phyloP scores from a whole-genome alignment of 2,329 filamentous ascomycete species.

The Curvularia eragrostidis region DNA sequence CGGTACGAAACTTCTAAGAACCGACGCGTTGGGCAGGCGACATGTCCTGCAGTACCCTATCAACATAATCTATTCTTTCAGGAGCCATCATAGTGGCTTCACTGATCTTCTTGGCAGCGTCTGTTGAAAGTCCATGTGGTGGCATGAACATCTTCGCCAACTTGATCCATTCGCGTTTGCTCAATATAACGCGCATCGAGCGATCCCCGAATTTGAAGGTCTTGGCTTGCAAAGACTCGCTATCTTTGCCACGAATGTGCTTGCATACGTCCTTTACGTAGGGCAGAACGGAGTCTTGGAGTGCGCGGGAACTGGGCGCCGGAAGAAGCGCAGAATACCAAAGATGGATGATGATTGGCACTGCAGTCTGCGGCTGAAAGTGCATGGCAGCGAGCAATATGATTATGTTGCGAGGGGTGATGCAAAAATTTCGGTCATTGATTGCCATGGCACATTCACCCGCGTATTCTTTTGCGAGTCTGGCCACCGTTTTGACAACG shows the following conservation, averaged over 20 bases:
- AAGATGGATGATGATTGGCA: slow-evolving; percentile 51
- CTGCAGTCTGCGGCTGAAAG: slow-evolving; percentile 26
- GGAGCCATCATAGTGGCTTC: no score
- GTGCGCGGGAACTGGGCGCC: slow-evolving; percentile 20
- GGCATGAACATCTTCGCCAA: no score
- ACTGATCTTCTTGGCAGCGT: no score
- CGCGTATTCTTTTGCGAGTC: slow-evolving; percentile 41
- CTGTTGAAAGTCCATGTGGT: no score
- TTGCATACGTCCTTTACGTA: slow-evolving; percentile 45
- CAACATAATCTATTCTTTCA: no score
- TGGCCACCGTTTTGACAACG: slow-evolving; percentile 50
- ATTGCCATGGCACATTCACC: slow-evolving; percentile 38
- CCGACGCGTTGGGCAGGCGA: no score
- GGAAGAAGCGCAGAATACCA: slow-evolving; percentile 56
- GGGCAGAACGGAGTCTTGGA: slow-evolving; percentile 37
- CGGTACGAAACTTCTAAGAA: no score
- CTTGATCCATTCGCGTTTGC: no score
- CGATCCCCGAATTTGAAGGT: no score
- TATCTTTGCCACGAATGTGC: slow-evolving; percentile 41
- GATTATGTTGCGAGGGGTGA: slow-evolving; percentile 53
- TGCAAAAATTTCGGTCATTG: slow-evolving; percentile 51
- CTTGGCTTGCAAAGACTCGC: neutral
- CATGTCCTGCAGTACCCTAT: no score
- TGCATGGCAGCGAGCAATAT: slow-evolving; percentile 49
- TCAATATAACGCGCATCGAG: no score